Evolutionary conservation across 345 rosid species (phyloP).

Genomic region (Aurinia saxatilis): DNA sequence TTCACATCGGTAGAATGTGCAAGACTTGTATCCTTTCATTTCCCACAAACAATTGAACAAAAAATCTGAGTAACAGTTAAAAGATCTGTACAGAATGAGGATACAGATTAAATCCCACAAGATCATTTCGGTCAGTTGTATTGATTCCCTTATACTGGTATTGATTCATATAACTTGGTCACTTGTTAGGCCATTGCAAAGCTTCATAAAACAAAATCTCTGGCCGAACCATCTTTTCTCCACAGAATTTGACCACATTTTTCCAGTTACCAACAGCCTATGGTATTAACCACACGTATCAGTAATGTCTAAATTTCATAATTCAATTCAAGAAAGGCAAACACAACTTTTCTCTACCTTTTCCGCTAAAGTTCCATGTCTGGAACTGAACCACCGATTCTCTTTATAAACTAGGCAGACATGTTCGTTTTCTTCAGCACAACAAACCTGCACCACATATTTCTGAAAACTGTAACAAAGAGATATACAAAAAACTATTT

Average conservation of each 20-base stretch:
- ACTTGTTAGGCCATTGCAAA: background rate
- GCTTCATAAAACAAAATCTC: conserved; percentile 23
- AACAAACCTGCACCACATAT: conserved; percentile 13
- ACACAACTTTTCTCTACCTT: background rate
- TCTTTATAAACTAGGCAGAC: conserved; percentile 13
- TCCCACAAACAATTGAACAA: background rate
- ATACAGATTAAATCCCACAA: too few species aligned
- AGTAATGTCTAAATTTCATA: background rate
- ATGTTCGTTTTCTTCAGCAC: conserved; percentile 3
- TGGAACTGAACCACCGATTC: conserved; percentile 17
- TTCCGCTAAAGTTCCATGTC: conserved; percentile 7
- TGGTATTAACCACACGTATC: background rate
- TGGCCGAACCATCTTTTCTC: conserved; percentile 16
- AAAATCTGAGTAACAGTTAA: background rate
- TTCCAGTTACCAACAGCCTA: conserved; percentile 21
- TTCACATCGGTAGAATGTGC: too few species aligned
- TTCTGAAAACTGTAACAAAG: background rate
- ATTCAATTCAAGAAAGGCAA: background rate
- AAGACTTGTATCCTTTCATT: background rate
- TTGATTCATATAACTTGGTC: background rate
- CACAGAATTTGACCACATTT: conserved; percentile 6
- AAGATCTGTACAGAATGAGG: background rate
- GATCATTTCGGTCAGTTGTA: too few species aligned
- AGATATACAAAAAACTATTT: background rate
- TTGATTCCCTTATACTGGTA: too few species aligned